These are phyloP conservation scores for Tylopilus balloui DNA, from an alignment of 768 basidiomycete genomes.

Conservation along the genomic window DNA sequence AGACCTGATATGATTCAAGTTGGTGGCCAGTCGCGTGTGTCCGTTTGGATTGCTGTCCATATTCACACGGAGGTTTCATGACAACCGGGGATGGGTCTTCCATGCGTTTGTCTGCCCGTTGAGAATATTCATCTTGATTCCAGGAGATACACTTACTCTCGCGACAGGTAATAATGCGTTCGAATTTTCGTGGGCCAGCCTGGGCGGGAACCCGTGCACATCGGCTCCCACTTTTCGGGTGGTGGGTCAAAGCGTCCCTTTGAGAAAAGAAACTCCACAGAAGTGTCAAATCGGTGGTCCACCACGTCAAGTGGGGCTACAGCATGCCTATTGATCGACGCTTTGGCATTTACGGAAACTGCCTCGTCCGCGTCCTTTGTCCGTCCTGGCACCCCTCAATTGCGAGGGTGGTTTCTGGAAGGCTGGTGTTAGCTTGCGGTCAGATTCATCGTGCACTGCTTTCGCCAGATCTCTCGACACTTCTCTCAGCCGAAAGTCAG, in stretches of 20 bases:
- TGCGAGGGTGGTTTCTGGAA: neutral
- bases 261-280: neutral
- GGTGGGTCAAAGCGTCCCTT: neutral
- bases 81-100: neutral
- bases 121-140: neutral
- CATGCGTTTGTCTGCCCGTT: neutral
- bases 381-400: too few species aligned
- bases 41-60: neutral
- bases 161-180: too few species aligned
- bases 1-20: too few species aligned
- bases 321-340: neutral
- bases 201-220: neutral
- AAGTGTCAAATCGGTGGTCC: neutral
- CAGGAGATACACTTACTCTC: neutral
- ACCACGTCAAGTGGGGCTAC: neutral
- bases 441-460: neutral
- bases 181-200: too few species aligned
- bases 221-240: neutral
- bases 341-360: neutral
- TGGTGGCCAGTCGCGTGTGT: neutral
- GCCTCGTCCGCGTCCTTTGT: neutral
- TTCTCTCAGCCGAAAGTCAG: neutral
- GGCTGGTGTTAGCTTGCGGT: neutral
- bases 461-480: neutral
- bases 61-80: too few species aligned